These are phyloP conservation scores for Naganishia antarctica DNA, from an alignment of 768 basidiomycete genomes.

Conservation along the genomic window DNA sequence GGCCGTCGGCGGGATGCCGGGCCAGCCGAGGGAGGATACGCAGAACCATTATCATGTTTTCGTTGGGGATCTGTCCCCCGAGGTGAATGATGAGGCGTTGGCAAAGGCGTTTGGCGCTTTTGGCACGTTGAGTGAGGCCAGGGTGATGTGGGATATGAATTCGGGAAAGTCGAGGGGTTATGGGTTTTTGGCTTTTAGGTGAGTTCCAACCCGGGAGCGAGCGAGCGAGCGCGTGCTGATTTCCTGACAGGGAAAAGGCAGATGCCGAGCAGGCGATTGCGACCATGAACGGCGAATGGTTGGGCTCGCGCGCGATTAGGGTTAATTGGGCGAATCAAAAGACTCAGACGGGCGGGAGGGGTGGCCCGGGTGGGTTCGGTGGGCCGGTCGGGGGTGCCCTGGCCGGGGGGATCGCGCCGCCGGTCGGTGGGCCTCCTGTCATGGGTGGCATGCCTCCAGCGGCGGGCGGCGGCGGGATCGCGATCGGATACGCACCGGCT, in stretches of 20 bases:
- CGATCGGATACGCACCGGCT: conserved; percentile 24
- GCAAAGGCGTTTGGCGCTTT: conserved; percentile 96
- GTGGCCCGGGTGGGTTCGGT: conserved; percentile 17
- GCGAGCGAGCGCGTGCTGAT: too few relatives aligned
- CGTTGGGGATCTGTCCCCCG: conserved; percentile 98
- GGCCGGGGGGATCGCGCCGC: too few relatives aligned
- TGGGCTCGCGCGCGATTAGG: conserved; percentile 94
- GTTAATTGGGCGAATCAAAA: conserved; percentile 99
- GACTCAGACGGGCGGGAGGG: conserved; percentile 65
- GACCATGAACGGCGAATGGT: conserved; percentile 99
- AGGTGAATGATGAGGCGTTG: conserved; percentile 96
- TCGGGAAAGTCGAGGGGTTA: conserved; percentile 97
- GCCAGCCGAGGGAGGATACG: conserved; percentile 89
- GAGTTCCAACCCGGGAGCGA: too few relatives aligned
- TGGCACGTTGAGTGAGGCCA: conserved; percentile 90
- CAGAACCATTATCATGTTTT: conserved; percentile 97
- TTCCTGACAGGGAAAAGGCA: conserved; percentile 76
- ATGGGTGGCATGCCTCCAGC: too few relatives aligned
- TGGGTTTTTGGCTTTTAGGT: conserved; percentile 89
- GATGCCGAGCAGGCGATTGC: conserved; percentile 99
- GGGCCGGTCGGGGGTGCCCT: conserved; percentile 32
- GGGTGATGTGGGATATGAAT: conserved; percentile 99
- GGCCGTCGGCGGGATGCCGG: conserved; percentile 19
- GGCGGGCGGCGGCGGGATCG: too few relatives aligned
- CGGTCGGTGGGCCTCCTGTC: too few relatives aligned